Evolutionary conservation across 2,329 filamentous ascomycete genomes (phyloP), one percentile per base, ranked within the genome.

Genomic region (Exophiala sp.): DNA sequence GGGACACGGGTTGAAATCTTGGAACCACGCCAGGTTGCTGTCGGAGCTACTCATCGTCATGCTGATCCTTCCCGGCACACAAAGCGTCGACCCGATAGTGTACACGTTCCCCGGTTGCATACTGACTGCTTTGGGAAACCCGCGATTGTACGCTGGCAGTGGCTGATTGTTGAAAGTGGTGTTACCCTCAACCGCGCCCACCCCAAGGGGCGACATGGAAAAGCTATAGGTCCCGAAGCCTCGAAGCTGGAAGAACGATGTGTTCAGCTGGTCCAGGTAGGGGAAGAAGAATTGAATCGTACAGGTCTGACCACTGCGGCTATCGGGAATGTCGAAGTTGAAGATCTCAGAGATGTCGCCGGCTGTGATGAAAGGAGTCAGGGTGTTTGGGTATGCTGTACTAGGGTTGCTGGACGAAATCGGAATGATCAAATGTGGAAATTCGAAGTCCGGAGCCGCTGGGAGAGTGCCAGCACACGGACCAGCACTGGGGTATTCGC

Each of bases 251-350:
- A 71, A 83, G 8, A 71, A 69, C 0, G 80, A 80, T 1, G 80
- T 81, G 65, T 78, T 66, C 14, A 84, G 75, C 30, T 81, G 66
- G 16, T 70, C 60, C 54, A 77, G 65, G 43, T 69, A 59, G 10
- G 83, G 82, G 66, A 85, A 77, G 34, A 83, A 70, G 74, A 86
- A 86, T 50, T 81, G 68, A 3, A 85, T 68, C 44, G 72, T 75
- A 68, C 83, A 87, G 1, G 66, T 76, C 67, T 79, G 78, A 57
- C 77, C 78, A 4, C 68, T 58, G 58, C 79, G 73, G 3, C 67
- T 65, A 1, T 64, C 50, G 0, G 77, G 77, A 37, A 86, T 78
- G 61, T 83, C 80, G 66, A 86, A 86, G 70, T 85, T 83, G 75
- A 83, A 86, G 60, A 85, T 75, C 7, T 76, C 76, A 7, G 77